These are phyloP conservation scores for Starmerella bacillaris DNA, from an alignment of 805 yeast species.

Conservation along the genomic window DNA sequence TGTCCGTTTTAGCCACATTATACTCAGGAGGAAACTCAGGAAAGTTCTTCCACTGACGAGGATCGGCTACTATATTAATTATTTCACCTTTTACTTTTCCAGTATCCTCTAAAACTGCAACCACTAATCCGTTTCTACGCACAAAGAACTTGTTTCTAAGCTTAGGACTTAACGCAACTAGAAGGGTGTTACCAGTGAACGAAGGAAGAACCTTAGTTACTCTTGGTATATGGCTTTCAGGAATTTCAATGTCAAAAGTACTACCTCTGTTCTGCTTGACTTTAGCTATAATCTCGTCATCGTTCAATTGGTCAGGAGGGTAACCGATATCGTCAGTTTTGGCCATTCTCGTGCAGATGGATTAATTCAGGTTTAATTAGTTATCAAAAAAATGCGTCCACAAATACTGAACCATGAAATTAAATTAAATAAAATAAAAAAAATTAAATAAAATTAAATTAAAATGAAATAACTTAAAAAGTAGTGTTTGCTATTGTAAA, in stretches of 20 bases:
- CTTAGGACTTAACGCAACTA: slow-evolving; percentile 22
- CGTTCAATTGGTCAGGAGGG: slow-evolving; percentile 19
- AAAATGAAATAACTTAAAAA: no score
- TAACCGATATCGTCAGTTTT: slow-evolving; percentile 14
- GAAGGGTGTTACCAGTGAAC: slow-evolving; percentile 6
- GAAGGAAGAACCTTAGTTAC: slow-evolving; percentile 6
- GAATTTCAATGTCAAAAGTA: slow-evolving; percentile 21
- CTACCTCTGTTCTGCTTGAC: slow-evolving; percentile 21
- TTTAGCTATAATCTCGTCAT: slow-evolving; percentile 20
- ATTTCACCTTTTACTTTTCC: slow-evolving; percentile 22
- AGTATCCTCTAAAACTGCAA: slow-evolving; percentile 16
- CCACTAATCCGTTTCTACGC: slow-evolving; percentile 23
- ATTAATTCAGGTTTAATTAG: background rate
- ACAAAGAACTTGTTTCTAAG: slow-evolving; percentile 23
- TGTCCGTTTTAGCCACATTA: slow-evolving; percentile 11
- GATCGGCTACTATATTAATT: slow-evolving; percentile 21
- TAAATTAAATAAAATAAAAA: background rate
- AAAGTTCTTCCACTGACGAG: slow-evolving; percentile 22
- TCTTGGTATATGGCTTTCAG: slow-evolving; percentile 12
- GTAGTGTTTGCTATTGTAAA: no score
- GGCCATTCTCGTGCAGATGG: background rate
- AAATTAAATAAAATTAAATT: no score
- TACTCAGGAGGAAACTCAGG: slow-evolving; percentile 20
- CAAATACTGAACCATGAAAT: background rate
- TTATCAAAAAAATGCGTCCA: no score